Percentiles rank a stretch among this genome's conserved stretches.
Evolutionary conservation across 2,329 filamentous ascomycete species (phyloP).

Genomic region (Mollisiaceae sp.): DNA sequence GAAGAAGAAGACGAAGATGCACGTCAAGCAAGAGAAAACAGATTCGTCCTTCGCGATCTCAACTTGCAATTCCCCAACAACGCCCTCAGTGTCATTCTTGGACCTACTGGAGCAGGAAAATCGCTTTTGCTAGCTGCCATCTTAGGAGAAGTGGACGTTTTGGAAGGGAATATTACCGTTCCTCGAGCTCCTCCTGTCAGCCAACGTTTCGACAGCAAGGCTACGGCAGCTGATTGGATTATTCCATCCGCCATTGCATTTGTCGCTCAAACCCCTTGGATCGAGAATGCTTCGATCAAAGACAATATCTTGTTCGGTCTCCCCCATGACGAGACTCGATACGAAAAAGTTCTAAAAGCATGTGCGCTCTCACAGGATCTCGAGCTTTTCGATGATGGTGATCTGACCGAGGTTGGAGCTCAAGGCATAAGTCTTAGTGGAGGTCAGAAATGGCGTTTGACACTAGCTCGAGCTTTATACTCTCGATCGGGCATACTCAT

Average conservation of each 20-base stretch:
- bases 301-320: constrained; percentile 80
- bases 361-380: constrained; percentile 78
- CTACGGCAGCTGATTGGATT: constrained; percentile 67
- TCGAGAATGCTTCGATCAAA: constrained; percentile 77
- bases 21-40: constrained; percentile 47
- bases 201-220: constrained; percentile 60
- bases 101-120: constrained; percentile 79
- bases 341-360: constrained; percentile 68
- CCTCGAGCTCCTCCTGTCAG: constrained; percentile 50
- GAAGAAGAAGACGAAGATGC: constrained; percentile 20
- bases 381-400: constrained; percentile 73
- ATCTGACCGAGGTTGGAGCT: constrained; percentile 78
- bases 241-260: constrained; percentile 71
- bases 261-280: constrained; percentile 82
- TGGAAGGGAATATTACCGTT: constrained; percentile 63
- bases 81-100: constrained; percentile 74
- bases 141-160: constrained; percentile 73
- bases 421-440: constrained; percentile 84
- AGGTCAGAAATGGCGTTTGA: constrained; percentile 81
- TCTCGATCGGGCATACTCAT: constrained; percentile 75
- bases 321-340: constrained; percentile 68
- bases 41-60: constrained; percentile 69
- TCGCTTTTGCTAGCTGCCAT: constrained; percentile 74
- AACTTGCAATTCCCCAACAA: constrained; percentile 68
- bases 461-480: constrained; percentile 78